A percentile compares a stretch with the other conserved stretches of the same genome.
Conservation (phyloP, 306 rosid species). For the Prunus campanulata region DNA sequence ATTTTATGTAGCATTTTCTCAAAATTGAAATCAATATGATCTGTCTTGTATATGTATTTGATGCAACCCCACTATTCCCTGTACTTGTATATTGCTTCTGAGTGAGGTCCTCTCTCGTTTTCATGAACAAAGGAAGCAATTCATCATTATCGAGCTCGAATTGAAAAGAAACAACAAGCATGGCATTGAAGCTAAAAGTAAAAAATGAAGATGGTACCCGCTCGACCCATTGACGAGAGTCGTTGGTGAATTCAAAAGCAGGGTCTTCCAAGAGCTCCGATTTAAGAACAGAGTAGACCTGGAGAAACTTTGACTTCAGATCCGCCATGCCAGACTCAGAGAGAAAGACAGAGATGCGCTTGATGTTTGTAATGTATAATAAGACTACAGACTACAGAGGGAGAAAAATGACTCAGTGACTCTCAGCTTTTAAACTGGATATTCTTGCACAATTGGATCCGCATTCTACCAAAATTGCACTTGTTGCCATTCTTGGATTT, state of each 20-base stretch:
- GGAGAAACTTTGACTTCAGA: conserved; percentile 62
- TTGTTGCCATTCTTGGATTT: background rate
- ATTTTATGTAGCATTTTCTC: too few relatives aligned
- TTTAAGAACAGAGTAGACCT: conserved; percentile 69
- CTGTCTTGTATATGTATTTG: too few relatives aligned
- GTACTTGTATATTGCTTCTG: background rate
- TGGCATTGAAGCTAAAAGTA: background rate
- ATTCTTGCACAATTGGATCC: background rate
- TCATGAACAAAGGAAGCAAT: background rate
- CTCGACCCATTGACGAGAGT: conserved; percentile 68
- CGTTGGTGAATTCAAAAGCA: conserved; percentile 65
- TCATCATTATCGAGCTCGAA: background rate
- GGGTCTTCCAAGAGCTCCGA: conserved; percentile 71
- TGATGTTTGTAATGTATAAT: background rate
- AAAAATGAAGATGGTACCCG: conserved; percentile 29
- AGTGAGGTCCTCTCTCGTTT: too few relatives aligned
- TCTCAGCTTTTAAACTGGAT: background rate
- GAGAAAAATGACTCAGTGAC: background rate
- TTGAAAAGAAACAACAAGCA: conserved; percentile 10
- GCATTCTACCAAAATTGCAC: background rate
- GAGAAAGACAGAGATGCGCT: background rate
- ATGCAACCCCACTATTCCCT: background rate
- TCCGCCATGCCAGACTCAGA: conserved; percentile 48
- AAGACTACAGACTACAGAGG: background rate
- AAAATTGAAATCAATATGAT: too few relatives aligned